Conservation (phyloP, 345 rosid species). For the Eucalyptus cloeziana region DNA sequence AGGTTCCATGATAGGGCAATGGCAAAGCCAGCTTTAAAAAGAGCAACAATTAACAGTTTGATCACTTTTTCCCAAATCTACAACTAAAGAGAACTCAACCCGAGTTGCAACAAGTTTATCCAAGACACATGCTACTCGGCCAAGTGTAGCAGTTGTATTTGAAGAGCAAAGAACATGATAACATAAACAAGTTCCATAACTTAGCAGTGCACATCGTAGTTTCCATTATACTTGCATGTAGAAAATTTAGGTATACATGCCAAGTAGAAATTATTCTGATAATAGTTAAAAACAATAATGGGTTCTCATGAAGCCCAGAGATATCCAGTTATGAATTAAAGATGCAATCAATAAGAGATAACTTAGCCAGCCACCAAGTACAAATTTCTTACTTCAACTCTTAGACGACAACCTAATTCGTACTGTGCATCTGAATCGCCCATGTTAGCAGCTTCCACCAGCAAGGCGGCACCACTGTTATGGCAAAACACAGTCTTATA, state of each 20-base stretch:
- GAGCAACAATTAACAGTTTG: neutral
- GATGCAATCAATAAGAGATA: neutral
- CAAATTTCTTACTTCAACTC: constrained; percentile 54
- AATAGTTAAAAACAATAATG: neutral
- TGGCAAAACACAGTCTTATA: neutral
- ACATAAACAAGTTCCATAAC: neutral
- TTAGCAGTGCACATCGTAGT: neutral
- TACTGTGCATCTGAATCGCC: constrained; percentile 88
- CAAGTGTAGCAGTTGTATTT: neutral
- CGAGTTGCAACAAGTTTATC: neutral
- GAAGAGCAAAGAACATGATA: neutral
- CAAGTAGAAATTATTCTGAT: neutral
- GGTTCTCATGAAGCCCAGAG: neutral
- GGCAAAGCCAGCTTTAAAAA: neutral
- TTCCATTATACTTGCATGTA: neutral
- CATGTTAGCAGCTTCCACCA: constrained; percentile 92
- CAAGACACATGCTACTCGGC: neutral
- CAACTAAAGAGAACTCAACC: neutral
- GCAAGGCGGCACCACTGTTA: constrained; percentile 78
- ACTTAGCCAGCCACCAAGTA: neutral
- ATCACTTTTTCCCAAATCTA: neutral
- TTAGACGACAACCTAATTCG: constrained; percentile 70
- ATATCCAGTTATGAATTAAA: neutral
- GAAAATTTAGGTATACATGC: neutral
- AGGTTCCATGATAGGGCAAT: neutral